phyloP scores from a whole-genome alignment of 805 yeast species.

The Clavispora santaluciae region DNA sequence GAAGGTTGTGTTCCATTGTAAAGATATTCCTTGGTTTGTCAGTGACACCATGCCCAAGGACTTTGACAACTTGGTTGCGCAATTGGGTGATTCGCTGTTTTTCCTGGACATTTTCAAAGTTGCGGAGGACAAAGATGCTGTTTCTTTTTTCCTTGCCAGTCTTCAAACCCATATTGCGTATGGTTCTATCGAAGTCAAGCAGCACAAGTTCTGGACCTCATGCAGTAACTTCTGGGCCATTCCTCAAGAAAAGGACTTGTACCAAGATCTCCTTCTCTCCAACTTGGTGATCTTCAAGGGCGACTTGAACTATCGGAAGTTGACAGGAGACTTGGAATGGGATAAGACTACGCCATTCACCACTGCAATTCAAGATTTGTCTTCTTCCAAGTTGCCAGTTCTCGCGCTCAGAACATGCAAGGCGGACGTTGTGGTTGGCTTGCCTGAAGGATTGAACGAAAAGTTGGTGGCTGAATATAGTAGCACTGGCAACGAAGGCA shows the following conservation, averaged over 20 bases:
- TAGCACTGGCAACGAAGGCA: conserved; percentile 56
- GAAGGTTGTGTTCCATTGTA: conserved; percentile 76
- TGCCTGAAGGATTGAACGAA: conserved; percentile 68
- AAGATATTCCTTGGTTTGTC: conserved; percentile 94
- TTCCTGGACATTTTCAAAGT: conserved; percentile 40
- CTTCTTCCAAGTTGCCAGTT: conserved; percentile 52
- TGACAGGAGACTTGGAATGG: conserved; percentile 92
- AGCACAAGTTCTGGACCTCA: conserved; percentile 84
- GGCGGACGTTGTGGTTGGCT: conserved; percentile 92
- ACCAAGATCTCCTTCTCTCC: conserved; percentile 57
- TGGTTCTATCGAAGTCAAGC: conserved; percentile 25
- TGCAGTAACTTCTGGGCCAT: conserved; percentile 73
- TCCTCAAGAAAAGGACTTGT: conserved; percentile 58
- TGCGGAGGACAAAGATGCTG: conserved; percentile 17
- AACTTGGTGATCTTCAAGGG: conserved; percentile 84
- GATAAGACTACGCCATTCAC: conserved; percentile 70
- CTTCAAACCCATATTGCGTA: conserved; percentile 17
- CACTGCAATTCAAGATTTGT: conserved; percentile 66
- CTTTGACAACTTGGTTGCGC: conserved; percentile 51
- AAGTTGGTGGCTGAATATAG: conserved; percentile 60
- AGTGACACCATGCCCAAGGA: conserved; percentile 91
- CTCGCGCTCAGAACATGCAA: conserved; percentile 88
- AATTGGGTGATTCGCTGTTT: conserved; percentile 47
- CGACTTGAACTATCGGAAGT: conserved; percentile 90
- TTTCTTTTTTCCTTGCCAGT: conserved; percentile 19